Evolutionary conservation across 306 rosid genomes (phyloP), one percentile per base, ranked within the genome.

Genomic region (Gillenia trifoliata): DNA sequence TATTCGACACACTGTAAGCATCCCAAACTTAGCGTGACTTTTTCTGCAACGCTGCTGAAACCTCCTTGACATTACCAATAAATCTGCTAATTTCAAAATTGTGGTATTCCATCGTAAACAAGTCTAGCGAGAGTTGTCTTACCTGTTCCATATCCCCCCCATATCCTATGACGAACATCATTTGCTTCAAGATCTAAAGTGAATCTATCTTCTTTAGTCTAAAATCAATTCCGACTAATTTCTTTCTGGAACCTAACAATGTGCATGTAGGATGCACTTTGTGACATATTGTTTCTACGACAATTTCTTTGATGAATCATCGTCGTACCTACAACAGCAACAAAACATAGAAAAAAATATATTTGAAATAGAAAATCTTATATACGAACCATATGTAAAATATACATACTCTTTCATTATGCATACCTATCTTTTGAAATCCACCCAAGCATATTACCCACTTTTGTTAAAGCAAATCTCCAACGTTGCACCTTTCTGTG

Each of bases 371-470:
- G 41, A 38, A 36, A 38, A 38, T 38, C 41, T 38, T 38, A 38
- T 3, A 3, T 2, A 38, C 8, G 0, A 38, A 38, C n/a, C n/a
- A 38, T 38, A 11, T 38, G 9, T 38, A 38, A 8, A 11, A 38
- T 38, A 38, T 38, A 38, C 41, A n/a, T 38, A 38, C 41, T 38
- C 8, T 38, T 38, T 38, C 41, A 38, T 38, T 38, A 38, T 8
- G 41, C 41, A 38, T 45, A 45, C 59, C 41, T 69, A 61, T 71
- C 8, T 43, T 41, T 11, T 16, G 56, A 50, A 34, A 22, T 11
- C 72, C 76, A 78, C 8, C 65, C 81, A 47, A 59, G 59, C 19
- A 64, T 43, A 43, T 78, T 70, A 15, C 65, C 76, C 6, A 78
- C 38, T 26, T 63, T 5, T 13, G 72, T 33, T 2, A 78, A 54